Evolutionary conservation across 352 stramenopile genomes (phyloP).

Genomic region (Pythium guiyangense): DNA sequence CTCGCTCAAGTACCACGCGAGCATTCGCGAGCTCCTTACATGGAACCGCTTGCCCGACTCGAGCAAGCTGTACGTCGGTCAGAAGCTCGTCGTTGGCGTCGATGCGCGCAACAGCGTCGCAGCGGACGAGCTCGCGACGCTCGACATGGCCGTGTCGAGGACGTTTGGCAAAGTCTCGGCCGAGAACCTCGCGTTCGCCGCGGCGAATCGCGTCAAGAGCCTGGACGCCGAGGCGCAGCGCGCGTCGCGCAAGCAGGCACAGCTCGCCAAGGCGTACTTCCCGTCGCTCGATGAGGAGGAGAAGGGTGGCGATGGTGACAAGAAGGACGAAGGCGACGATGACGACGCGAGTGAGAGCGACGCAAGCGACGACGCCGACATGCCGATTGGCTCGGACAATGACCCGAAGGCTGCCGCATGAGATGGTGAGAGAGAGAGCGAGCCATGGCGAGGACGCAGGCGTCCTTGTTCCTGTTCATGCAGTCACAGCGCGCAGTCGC

Average conservation of each 20-base stretch:
- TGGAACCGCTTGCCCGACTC: conserved; percentile 74
- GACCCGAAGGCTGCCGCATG: not conserved
- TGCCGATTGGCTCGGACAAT: conserved; percentile 23
- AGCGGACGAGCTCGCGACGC: conserved; percentile 50
- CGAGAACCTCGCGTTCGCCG: conserved; percentile 63
- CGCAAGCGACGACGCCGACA: conserved; percentile 18
- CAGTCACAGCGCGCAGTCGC: no score
- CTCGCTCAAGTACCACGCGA: conserved; percentile 76
- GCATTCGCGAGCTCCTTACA: conserved; percentile 52
- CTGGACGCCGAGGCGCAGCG: conserved; percentile 52
- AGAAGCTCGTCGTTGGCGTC: conserved; percentile 71
- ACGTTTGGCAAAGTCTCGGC: conserved; percentile 56
- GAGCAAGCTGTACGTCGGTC: conserved; percentile 66
- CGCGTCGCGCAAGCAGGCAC: conserved; percentile 41
- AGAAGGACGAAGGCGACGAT: conserved; percentile 15
- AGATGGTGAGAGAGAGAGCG: not conserved
- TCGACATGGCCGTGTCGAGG: conserved; percentile 43
- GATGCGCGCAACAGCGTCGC: conserved; percentile 27
- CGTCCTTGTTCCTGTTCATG: no score
- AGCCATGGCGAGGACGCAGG: not conserved
- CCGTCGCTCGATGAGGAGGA: conserved; percentile 26
- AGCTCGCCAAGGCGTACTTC: conserved; percentile 69
- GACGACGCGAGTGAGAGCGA: not conserved
- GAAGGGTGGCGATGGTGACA: conserved; percentile 9
- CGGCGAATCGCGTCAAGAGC: conserved; percentile 48